phyloP scores from a whole-genome alignment of 2,329 filamentous ascomycete species.

The Botrytis elliptica region DNA sequence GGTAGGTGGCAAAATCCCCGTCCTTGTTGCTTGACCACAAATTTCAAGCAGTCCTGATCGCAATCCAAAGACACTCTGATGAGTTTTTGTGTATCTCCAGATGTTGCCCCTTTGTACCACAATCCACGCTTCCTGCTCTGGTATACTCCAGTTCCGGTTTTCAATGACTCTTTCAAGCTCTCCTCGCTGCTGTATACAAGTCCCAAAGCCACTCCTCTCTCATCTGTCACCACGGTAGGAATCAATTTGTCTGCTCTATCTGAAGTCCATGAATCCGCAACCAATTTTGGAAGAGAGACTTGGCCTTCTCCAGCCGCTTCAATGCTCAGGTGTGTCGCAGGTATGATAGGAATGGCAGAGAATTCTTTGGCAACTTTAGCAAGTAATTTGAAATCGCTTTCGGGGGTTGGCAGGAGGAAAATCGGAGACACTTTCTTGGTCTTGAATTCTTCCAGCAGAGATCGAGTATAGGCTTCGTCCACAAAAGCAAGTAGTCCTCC shows the following conservation, averaged over 20 bases:
- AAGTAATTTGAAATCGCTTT: constrained; percentile 27
- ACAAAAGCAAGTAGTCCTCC: constrained; percentile 40
- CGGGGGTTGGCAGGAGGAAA: constrained; percentile 29
- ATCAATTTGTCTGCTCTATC: constrained; percentile 83
- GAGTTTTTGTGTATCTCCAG: constrained; percentile 89
- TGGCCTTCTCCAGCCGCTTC: constrained; percentile 56
- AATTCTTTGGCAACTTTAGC: constrained; percentile 30
- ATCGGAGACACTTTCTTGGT: constrained; percentile 36
- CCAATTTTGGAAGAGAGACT: constrained; percentile 67
- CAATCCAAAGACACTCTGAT: constrained; percentile 85
- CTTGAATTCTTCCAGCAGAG: constrained; percentile 31
- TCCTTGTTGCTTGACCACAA: constrained; percentile 86
- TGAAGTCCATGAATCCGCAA: constrained; percentile 73
- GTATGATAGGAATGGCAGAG: constrained; percentile 68
- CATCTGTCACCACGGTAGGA: constrained; percentile 87
- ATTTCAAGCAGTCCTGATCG: constrained; percentile 88
- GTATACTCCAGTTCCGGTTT: constrained; percentile 79
- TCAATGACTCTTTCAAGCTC: constrained; percentile 82
- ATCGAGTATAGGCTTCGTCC: constrained; percentile 43
- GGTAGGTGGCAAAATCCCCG: constrained; percentile 90
- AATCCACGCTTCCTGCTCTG: constrained; percentile 93
- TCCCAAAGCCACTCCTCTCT: constrained; percentile 78
- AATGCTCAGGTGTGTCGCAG: constrained; percentile 68
- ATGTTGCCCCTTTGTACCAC: constrained; percentile 96
- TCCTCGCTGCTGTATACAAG: constrained; percentile 93